phyloP scores from a whole-genome alignment of 495 filamentous ascomycete species.

The Chaetomium tenue region DNA sequence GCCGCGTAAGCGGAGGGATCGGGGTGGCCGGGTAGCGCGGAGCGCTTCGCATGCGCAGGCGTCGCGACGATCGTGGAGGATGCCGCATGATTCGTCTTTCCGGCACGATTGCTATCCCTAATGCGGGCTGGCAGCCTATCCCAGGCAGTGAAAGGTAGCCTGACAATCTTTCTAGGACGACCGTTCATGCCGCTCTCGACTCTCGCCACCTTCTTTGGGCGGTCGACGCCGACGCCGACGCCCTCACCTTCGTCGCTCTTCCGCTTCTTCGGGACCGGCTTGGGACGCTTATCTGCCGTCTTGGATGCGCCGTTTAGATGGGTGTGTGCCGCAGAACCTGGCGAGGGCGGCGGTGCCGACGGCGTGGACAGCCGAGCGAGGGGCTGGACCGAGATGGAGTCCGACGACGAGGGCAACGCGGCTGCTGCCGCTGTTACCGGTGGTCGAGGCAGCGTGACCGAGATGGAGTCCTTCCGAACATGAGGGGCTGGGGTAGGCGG shows the following conservation, averaged over 20 bases:
- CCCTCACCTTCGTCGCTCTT: conserved; percentile 36
- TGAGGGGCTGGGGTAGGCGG: conserved; percentile 21
- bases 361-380: conserved; percentile 21
- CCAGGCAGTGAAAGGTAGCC: conserved; percentile 24
- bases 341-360: conserved; percentile 17
- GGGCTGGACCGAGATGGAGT: conserved; percentile 34
- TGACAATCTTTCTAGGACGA: conserved; percentile 29
- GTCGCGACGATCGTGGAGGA: conserved; percentile 27
- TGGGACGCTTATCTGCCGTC: conserved; percentile 27
- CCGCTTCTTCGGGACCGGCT: conserved; percentile 33
- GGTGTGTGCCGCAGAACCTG: not conserved
- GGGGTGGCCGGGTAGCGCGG: conserved; percentile 1
- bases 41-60: conserved; percentile 19
- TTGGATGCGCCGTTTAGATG: conserved; percentile 13
- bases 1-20: conserved; percentile 1
- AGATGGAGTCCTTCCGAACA: conserved; percentile 33
- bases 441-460: conserved; percentile 26
- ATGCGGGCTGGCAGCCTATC: conserved; percentile 21
- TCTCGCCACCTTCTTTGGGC: conserved; percentile 42
- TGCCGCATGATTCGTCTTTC: not conserved
- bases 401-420: conserved; percentile 15
- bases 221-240: conserved; percentile 28
- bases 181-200: conserved; percentile 30
- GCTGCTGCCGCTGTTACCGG: conserved; percentile 5
- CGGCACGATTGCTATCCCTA: conserved; percentile 1